phyloP scores from a whole-genome alignment of 495 filamentous ascomycete genomes.

The Podospora anserina region DNA sequence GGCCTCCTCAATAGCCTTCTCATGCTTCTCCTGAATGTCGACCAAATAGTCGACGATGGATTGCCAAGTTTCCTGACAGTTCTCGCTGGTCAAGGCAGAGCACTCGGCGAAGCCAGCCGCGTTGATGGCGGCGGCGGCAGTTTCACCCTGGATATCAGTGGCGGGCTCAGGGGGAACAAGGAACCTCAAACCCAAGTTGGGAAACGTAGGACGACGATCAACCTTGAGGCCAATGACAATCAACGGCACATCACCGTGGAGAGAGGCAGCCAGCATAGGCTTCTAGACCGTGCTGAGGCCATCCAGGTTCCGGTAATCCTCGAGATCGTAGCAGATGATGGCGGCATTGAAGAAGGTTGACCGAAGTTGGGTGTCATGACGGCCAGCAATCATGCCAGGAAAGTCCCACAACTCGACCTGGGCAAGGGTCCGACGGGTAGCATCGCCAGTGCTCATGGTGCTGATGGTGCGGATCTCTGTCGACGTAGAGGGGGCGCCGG shows the following conservation, averaged over 20 bases:
- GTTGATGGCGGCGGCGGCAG: not conserved
- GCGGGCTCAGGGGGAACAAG: constrained; percentile 15
- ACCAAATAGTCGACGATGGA: constrained; percentile 18
- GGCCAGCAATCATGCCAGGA: constrained; percentile 19
- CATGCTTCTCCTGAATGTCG: constrained; percentile 1
- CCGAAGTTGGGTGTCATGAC: constrained; percentile 8
- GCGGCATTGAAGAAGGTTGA: constrained; percentile 30
- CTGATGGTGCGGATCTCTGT: constrained; percentile 19
- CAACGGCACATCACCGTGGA: constrained; percentile 23
- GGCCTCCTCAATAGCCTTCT: constrained; percentile 7
- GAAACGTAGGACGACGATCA: constrained; percentile 17
- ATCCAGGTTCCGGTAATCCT: constrained; percentile 20
- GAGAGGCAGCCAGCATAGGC: constrained; percentile 23
- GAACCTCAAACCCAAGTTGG: constrained; percentile 12
- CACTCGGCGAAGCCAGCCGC: constrained; percentile 26
- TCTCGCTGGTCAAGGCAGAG: constrained; percentile 23
- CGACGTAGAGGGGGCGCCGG: constrained; percentile 10
- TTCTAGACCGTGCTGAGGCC: constrained; percentile 15
- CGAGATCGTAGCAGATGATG: constrained; percentile 32
- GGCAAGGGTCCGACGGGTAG: not conserved
- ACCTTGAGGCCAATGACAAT: constrained; percentile 32
- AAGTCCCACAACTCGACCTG: constrained; percentile 34
- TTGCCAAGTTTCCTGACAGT: constrained; percentile 17
- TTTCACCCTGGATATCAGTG: constrained; percentile 10
- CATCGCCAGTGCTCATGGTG: constrained; percentile 12